Evolutionary conservation across 2,329 filamentous ascomycete species (phyloP).

Genomic region (Metarhizium humberi): DNA sequence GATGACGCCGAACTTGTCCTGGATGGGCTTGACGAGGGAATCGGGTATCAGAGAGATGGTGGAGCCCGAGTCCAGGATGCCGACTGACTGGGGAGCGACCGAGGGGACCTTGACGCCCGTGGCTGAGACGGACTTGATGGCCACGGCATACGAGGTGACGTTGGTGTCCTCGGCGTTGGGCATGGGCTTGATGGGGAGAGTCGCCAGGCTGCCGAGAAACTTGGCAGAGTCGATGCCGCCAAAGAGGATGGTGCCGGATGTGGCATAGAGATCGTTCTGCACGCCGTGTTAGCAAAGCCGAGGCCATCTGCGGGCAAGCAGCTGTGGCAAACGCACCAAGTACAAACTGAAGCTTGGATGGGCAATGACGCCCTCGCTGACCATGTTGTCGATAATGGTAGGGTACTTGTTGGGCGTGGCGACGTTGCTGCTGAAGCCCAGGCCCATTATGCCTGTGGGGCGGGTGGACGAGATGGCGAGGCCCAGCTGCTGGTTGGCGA

Average conservation of each 20-base stretch:
- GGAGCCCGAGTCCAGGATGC: constrained; percentile 66
- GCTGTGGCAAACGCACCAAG: constrained; percentile 26
- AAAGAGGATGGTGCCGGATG: constrained; percentile 64
- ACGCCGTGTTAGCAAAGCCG: not conserved
- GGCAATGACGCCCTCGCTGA: constrained; percentile 50
- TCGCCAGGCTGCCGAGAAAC: constrained; percentile 45
- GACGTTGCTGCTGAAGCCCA: constrained; percentile 46
- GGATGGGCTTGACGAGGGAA: constrained; percentile 41
- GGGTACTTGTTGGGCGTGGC: constrained; percentile 34
- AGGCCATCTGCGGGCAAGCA: too few relatives aligned
- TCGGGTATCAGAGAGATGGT: constrained; percentile 61
- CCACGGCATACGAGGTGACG: constrained; percentile 28
- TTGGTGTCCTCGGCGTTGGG: constrained; percentile 32
- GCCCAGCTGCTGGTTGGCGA: constrained; percentile 46
- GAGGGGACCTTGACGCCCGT: constrained; percentile 21
- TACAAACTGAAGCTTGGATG: constrained; percentile 61
- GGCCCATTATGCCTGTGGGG: constrained; percentile 47
- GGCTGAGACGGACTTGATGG: constrained; percentile 29
- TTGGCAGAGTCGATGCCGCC: constrained; percentile 71
- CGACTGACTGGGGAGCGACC: constrained; percentile 34
- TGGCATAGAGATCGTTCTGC: constrained; percentile 51
- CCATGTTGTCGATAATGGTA: constrained; percentile 57
- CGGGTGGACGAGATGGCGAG: constrained; percentile 39
- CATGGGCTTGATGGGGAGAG: constrained; percentile 35
- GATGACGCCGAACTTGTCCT: constrained; percentile 42